Evolutionary conservation across 371 early-diverging fungal genomes (phyloP).

Genomic region (Gilbertella persicaria): DNA sequence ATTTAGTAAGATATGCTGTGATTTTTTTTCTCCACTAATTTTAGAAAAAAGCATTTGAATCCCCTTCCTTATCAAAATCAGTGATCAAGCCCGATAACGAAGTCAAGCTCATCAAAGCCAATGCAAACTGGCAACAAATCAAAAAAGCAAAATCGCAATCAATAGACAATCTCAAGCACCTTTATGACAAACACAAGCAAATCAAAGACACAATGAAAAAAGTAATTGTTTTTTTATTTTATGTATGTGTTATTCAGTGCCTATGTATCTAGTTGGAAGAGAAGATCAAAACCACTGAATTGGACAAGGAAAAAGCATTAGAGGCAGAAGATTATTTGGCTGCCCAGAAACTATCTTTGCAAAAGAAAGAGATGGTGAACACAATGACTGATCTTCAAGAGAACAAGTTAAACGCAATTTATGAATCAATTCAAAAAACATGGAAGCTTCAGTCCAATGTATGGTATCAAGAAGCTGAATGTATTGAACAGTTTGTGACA

Average conservation of each 20-base stretch:
- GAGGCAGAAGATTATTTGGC: background rate
- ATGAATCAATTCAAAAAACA: background rate
- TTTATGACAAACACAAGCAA: background rate
- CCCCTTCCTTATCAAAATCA: conserved; percentile 16
- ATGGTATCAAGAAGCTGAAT: background rate
- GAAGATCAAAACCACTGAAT: no score
- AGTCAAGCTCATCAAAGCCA: background rate
- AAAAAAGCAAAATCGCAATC: background rate
- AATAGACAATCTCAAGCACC: background rate
- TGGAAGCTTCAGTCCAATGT: background rate
- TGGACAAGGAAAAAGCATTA: background rate
- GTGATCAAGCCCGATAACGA: conserved; percentile 6
- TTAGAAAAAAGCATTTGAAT: conserved; percentile 1
- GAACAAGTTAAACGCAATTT: background rate
- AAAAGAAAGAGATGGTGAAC: background rate
- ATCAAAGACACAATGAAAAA: background rate
- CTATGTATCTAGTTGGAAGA: no score
- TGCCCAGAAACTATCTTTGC: background rate
- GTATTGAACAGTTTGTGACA: background rate
- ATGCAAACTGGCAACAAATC: background rate
- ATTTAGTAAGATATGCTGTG: no score
- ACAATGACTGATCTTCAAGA: background rate
- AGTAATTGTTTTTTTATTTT: no score
- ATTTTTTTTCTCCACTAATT: no score
- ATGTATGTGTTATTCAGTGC: no score